Evolutionary conservation across 305 asterid species (phyloP), one percentile per base, ranked within the genome.

Genomic region (Fraxinus nigra): DNA sequence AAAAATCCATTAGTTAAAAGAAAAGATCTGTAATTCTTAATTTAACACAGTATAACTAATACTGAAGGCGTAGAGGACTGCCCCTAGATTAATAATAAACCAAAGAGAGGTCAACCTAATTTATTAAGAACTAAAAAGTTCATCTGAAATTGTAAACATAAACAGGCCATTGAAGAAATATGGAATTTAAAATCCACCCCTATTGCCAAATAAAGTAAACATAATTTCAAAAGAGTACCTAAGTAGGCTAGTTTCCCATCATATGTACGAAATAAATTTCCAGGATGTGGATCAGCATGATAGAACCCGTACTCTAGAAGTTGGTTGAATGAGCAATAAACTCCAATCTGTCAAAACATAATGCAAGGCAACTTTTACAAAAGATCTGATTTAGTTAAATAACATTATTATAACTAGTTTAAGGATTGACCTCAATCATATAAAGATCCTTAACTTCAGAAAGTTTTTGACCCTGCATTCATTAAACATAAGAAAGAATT

Each of bases 221-320:
- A 63, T 51, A 28, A 83, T 79, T 78, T 76, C 63, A 79, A 83
- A 82, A 43, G 78, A 79, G 81, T 92, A 94, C 99, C 99, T 87
- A 95, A 85, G 95, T 95, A 95, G 70, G 98, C 99, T 84, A 95
- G 89, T 87, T 95, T 93, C 86, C 98, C 97, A 80, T 95, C 99
- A 84, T 88, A 86, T 78, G 99, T 95, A 78, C 98, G 97, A 74
- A 95, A 91, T 46, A 95, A 89, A 91, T 94, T 95, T 84, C 99
- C 99, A 85, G 98, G 98, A 90, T 95, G 99, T 77, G 99, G 99
- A 94, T 95, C 99, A 80, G 99, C 99, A 79, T 95, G 99, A 86
- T 95, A 95, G 89, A 95, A 95, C 43, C 99, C 99, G 89, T 61
- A 84, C 90, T 94, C 98, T 75, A 95, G 91, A 89, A 95, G 99